Evolutionary conservation across 2,329 filamentous ascomycete genomes (phyloP).

Genomic region (Sclerotinia borealis): DNA sequence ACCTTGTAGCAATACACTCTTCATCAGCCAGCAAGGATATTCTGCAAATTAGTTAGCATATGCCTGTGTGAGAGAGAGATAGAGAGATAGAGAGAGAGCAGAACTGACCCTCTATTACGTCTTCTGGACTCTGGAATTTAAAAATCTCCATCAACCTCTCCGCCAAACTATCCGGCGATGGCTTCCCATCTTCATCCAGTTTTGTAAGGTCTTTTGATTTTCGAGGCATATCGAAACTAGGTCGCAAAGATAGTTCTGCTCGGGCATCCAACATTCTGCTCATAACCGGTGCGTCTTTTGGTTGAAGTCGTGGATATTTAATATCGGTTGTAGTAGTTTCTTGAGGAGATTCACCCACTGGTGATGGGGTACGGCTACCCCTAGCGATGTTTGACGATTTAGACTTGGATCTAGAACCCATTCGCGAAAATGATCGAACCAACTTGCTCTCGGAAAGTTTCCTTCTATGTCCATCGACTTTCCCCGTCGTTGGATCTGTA

Average conservation of each 20-base stretch:
- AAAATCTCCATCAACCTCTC: constrained; percentile 77
- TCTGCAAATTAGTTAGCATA: constrained; percentile 46
- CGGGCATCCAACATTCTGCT: constrained; percentile 71
- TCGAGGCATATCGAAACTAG: constrained; percentile 47
- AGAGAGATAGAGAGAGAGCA: neutral
- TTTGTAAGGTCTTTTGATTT: constrained; percentile 22
- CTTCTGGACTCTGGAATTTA: constrained; percentile 72
- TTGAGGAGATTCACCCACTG: constrained; percentile 25
- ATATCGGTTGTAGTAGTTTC: constrained; percentile 30
- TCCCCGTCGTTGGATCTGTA: constrained; percentile 33
- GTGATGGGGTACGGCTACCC: constrained; percentile 13
- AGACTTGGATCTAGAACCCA: constrained; percentile 43
- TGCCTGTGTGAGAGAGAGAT: too few species aligned
- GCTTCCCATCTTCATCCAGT: constrained; percentile 29
- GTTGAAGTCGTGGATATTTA: constrained; percentile 32
- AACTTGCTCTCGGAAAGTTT: constrained; percentile 60
- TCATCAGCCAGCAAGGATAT: constrained; percentile 88
- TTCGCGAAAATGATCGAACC: constrained; percentile 53
- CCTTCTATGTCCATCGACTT: constrained; percentile 45
- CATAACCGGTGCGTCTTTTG: constrained; percentile 63
- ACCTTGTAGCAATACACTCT: constrained; percentile 86
- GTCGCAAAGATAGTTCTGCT: constrained; percentile 54
- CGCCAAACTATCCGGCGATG: constrained; percentile 54
- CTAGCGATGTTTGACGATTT: constrained; percentile 32
- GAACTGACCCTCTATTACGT: constrained; percentile 66